Evolutionary conservation across 768 basidiomycete species (phyloP), one percentile per base, ranked within the genome.

Genomic region (Boletus vinaceobasis): DNA sequence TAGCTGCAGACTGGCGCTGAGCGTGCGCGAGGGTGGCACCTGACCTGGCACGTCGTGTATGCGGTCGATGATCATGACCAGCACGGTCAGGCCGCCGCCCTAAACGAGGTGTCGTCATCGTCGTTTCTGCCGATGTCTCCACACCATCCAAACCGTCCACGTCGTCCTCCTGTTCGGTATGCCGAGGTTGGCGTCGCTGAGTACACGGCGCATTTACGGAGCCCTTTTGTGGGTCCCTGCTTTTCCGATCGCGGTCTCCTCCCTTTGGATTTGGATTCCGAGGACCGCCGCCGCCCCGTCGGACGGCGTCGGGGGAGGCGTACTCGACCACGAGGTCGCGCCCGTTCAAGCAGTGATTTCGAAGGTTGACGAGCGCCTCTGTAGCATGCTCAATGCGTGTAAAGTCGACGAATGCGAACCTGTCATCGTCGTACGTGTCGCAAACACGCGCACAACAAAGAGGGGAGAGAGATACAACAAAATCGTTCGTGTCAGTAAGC

Each of bases 371-470:
- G 42, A 99, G 82, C 1, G 85, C 88, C 11, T 81, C 75, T 0
- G 93, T 97, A 11, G 96, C 93, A 55, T 88, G 79, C 55, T 90
- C 86, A 3, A 79, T 78, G 21, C 80, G 81, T 47, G 82, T 80
- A 69, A 98, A 99, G 71, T 99, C 97, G 51, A 96, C 81, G 67
- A 98, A 98, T 0, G 90, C 93, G 74, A 92, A 98, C 15, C 96
- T 98, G 10, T 35, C 13, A 6, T 19, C 39, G 9, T 49, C 27
- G n/a, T 21, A 19, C 36, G 27, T 23, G 50, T 10, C 29, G 44
- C 29, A 26, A 17, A 32, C n/a, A 39, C 4, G 29, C 5, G 29
- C 47, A 43, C 33, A 33, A 7, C 42, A 19, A 33, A 14, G 5
- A 13, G 10, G 13, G 17, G n/a, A 27, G 17, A 46, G n/a, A 19